Evolutionary conservation across 495 filamentous ascomycete genomes (phyloP), one percentile per base, ranked within the genome.

Genomic region (Lasiosphaeria miniovina): DNA sequence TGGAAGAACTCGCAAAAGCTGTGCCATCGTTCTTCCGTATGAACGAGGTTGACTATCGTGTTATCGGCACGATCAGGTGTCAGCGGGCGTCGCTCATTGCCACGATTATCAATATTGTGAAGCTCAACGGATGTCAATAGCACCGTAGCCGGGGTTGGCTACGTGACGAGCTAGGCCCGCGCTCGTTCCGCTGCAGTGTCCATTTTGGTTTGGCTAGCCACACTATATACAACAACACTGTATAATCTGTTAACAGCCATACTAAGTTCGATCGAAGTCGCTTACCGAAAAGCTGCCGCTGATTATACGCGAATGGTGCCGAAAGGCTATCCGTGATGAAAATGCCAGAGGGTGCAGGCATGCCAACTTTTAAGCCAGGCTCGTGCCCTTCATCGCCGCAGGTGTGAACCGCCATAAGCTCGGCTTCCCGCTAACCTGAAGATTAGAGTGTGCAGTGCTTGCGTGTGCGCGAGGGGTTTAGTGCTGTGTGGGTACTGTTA

Each of bases 11-110:
- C 40, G 33, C 24, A 49, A 33, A 58, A 58, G 41, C 31, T 36
- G 32, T 33, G 32, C 55, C 55, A 58, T 58, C 55, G 45, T 51
- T 51, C 15, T 34, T 49, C 41, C 14, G 32, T 33, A 36, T 33
- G n/a, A 41, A 51, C 55, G 51, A 49, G 41, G 45, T 58, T 58
- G 4, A 58, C 45, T 51, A 36, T 58, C 8, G 55, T 58, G 55
- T 58, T 58, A 24, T 58, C 31, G 43, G 55, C 55, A 50, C 55
- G 48, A 32, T 52, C 50, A 52, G 50, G 41, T 58, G 55, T 40
- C 33, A 48, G 55, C 48, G 40, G 55, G 40, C 40, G 55, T 49
- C 55, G 55, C 55, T 57, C 33, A 41, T 49, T 57, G 43, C 5
- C 38, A 31, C 17, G 55, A 57, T 57, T 9, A 32, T 41, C 17